These are phyloP conservation scores for Linnemannia exigua DNA, from an alignment of 192 early-diverging fungal species.

Conservation along the genomic window DNA sequence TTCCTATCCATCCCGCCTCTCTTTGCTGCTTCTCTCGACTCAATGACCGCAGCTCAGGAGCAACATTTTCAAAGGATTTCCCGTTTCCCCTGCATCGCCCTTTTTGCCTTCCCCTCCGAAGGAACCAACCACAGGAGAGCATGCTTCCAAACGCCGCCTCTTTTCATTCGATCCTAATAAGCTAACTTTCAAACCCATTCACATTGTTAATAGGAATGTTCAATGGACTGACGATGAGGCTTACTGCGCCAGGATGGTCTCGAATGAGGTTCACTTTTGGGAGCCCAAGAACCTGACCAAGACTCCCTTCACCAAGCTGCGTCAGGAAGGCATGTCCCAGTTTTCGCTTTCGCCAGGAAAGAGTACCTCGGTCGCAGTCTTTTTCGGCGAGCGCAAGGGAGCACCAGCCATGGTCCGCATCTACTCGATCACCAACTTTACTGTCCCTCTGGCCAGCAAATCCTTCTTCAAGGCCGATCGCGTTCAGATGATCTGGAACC, in stretches of 20 bases:
- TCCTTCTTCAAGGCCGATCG: conserved; percentile 97
- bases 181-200: not conserved
- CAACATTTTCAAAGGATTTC: not conserved
- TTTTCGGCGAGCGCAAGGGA: conserved; percentile 89
- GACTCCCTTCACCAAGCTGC: conserved; percentile 69
- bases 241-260: conserved; percentile 88
- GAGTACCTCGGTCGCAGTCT: conserved; percentile 86
- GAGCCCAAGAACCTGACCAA: conserved; percentile 72
- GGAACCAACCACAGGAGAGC: conserved; percentile 3
- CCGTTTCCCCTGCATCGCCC: not conserved
- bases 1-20: not conserved
- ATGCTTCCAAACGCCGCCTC: not conserved
- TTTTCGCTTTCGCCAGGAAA: conserved; percentile 94
- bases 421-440: conserved; percentile 85
- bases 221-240: conserved; percentile 96
- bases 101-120: not conserved
- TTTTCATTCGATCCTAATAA: not conserved
- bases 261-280: conserved; percentile 92
- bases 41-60: not conserved
- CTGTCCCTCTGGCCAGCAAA: conserved; percentile 82
- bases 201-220: conserved; percentile 74
- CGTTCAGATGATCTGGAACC: conserved; percentile 95
- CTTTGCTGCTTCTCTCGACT: not conserved
- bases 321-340: conserved; percentile 80
- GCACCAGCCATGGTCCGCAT: conserved; percentile 90